These are phyloP conservation scores for Rhizopogon vulgaris DNA, from an alignment of 768 basidiomycete genomes.

Conservation along the genomic window DNA sequence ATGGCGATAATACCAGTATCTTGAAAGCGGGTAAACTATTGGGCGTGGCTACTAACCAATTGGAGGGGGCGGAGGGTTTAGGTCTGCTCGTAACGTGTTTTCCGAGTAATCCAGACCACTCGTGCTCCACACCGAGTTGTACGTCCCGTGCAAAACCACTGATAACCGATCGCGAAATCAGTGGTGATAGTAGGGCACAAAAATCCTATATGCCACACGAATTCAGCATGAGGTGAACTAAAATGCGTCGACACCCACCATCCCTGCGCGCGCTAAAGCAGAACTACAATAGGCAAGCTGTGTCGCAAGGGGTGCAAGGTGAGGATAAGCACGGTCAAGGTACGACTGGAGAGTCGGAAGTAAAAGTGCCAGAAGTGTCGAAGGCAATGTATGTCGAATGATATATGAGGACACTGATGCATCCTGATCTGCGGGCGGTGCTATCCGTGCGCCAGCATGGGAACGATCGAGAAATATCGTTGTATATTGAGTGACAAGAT, in stretches of 20 bases:
- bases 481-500: constrained; percentile 84
- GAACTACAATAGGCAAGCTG: constrained; percentile 92
- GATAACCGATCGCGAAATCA: constrained; percentile 61
- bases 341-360: constrained; percentile 58
- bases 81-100: constrained; percentile 11
- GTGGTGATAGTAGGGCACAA: constrained; percentile 54
- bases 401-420: constrained; percentile 6
- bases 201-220: constrained; percentile 44
- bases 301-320: constrained; percentile 78
- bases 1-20: constrained; percentile 9
- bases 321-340: constrained; percentile 56
- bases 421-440: constrained; percentile 17
- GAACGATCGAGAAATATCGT: constrained; percentile 81
- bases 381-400: constrained; percentile 23
- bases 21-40: constrained; percentile 25
- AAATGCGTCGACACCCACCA: constrained; percentile 34
- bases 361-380: constrained; percentile 41
- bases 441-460: constrained; percentile 17
- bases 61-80: constrained; percentile 34
- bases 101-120: constrained; percentile 29
- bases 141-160: constrained; percentile 46
- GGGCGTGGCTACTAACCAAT: constrained; percentile 42
- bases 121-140: constrained; percentile 19
- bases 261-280: constrained; percentile 86
- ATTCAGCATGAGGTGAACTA: neutral